Conservation (phyloP, 179 eudicot genomes). For the Silene noctiflora region DNA sequence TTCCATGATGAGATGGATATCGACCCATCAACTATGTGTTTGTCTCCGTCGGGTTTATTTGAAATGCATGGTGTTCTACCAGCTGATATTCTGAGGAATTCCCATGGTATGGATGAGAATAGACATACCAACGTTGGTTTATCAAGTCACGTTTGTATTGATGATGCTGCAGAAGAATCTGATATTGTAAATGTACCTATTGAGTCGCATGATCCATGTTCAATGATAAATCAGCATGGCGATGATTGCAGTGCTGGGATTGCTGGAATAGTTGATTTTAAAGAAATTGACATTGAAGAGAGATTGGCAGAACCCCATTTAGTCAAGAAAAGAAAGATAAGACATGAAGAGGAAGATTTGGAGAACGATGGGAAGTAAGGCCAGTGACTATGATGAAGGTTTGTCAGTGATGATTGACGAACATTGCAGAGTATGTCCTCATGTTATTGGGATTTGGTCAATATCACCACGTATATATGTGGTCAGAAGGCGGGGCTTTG, state of each 20-base stretch:
- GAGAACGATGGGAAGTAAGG: neutral
- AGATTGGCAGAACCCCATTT: slow-evolving; percentile 15
- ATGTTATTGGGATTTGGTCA: neutral
- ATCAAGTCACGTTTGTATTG: slow-evolving; percentile 11
- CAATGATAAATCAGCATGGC: slow-evolving; percentile 22
- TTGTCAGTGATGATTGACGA: neutral
- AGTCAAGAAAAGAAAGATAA: slow-evolving; percentile 26
- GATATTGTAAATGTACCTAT: slow-evolving; percentile 11
- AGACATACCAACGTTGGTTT: slow-evolving; percentile 12
- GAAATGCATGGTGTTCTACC: slow-evolving; percentile 32
- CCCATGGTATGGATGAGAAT: slow-evolving; percentile 15
- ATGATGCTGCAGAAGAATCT: slow-evolving; percentile 16
- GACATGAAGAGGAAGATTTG: slow-evolving; percentile 10
- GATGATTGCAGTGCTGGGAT: slow-evolving; percentile 8
- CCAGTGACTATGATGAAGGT: neutral
- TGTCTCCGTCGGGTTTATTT: slow-evolving; percentile 41
- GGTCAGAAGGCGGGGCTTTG: neutral
- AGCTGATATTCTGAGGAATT: slow-evolving; percentile 19
- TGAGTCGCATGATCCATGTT: slow-evolving; percentile 21
- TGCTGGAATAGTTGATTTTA: neutral
- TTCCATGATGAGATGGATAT: slow-evolving; percentile 46
- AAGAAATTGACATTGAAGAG: slow-evolving; percentile 3
- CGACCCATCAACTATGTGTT: slow-evolving; percentile 43
- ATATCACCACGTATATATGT: neutral
- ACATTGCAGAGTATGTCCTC: neutral